Base-by-base conservation (phyloP, 2,329 filamentous ascomycete genomes). In the Nothomitra cinnamomea region DNA sequence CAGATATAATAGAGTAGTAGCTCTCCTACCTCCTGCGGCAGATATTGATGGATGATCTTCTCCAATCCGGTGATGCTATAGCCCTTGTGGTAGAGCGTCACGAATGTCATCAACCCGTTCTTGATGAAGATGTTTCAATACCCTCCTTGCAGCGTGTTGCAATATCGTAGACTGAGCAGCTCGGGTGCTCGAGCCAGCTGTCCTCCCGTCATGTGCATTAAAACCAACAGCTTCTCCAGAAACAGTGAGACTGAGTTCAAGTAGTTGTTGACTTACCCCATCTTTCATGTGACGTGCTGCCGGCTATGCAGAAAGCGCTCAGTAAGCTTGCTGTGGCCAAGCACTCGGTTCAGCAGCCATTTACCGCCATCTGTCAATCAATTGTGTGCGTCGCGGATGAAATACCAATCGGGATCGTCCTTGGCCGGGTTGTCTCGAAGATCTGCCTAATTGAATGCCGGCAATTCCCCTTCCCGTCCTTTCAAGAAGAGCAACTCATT, bases 41-140 rank as follows among this genome's bases (percentile, higher is more conserved):
- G 55, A 58, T 61, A 64, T 24, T 56, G 53, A 54, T 63, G 51
- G 45, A 63, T 60, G 4, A 62, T 55, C 57, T 63, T 62, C n/a
- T 53, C 56, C 35, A 59, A 54, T 12, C 56, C 54, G 17, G 53
- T 60, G 19, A 54, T 59, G 12, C 51, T 38, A 55, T 59, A 60
- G 22, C 53, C 53, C 54, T 62, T 63, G 48, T 60, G 47, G 38
- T 63, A 63, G 40, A 51, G 52, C 21, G 57, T 58, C 13, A 63
- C 56, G 41, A 61, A n/a, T n/a, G 15, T 19, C 40, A 42, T 42
- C 4, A 42, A 15, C 15, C 40, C 15, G 24, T 49, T 28, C 45
- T 49, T 21, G 4, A 49, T 35, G 17, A 49, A 49, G 4, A 49
- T 49, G n/a, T 21, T 17, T n/a, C 45, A 4, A 13, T 28, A 21